phyloP scores from a whole-genome alignment of 1,284 basidiomycete species.

The Neonothopanus nambi region DNA sequence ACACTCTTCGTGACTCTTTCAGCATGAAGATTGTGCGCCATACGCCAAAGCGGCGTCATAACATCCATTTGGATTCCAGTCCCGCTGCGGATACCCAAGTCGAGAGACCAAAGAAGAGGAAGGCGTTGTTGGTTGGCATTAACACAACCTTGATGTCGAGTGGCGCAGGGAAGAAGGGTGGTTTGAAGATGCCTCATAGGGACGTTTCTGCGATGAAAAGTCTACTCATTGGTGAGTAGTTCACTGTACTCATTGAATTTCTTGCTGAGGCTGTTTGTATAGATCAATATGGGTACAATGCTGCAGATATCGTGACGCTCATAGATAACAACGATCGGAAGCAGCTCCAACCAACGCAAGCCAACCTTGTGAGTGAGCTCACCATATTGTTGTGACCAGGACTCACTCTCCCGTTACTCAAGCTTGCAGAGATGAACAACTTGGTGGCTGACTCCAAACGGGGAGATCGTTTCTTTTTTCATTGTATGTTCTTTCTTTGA shows the following conservation, averaged over 20 bases:
- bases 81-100: not conserved
- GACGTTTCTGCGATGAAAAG: slow-evolving; percentile 19
- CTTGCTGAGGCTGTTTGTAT: slow-evolving; percentile 20
- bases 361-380: slow-evolving; percentile 27
- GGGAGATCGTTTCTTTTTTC: slow-evolving; percentile 40
- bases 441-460: slow-evolving; percentile 29
- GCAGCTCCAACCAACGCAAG: slow-evolving; percentile 21
- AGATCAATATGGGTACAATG: slow-evolving; percentile 26
- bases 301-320: slow-evolving; percentile 30
- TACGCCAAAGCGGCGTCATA: slow-evolving; percentile 4
- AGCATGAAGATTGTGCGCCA: slow-evolving; percentile 10
- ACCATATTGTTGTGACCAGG: not conserved
- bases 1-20: not conserved
- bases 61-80: not conserved
- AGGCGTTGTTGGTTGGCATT: slow-evolving; percentile 26
- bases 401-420: not conserved
- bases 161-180: not conserved
- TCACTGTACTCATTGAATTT: not conserved
- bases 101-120: slow-evolving; percentile 12
- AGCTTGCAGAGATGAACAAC: slow-evolving; percentile 32
- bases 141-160: slow-evolving; percentile 7
- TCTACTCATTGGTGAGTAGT: slow-evolving; percentile 19
- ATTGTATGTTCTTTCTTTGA: slow-evolving; percentile 23
- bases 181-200: slow-evolving; percentile 20
- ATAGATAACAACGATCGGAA: slow-evolving; percentile 23